Conservation (phyloP, 2,329 filamentous ascomycete genomes). For the Camillea tinctor region DNA sequence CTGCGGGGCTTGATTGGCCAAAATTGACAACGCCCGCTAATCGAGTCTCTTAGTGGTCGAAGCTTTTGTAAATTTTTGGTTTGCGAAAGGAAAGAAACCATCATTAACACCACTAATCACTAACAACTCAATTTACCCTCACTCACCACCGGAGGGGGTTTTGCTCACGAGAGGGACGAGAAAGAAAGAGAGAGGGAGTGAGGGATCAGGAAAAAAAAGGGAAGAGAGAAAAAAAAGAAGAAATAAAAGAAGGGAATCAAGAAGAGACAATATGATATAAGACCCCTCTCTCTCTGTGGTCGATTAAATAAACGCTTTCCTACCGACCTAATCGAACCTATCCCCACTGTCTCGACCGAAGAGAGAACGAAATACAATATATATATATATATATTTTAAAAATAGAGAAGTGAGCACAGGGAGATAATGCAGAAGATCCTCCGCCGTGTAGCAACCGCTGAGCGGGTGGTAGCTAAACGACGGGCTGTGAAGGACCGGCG, state of each 20-base stretch:
- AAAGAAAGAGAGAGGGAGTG: neutral
- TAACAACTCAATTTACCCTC: no score
- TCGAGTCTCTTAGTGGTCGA: neutral
- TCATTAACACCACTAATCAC: neutral
- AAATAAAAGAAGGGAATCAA: neutral
- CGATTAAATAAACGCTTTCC: neutral
- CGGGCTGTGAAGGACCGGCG: constrained; percentile 28
- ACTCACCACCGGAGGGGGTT: no score
- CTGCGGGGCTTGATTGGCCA: neutral
- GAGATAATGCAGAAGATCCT: constrained; percentile 35
- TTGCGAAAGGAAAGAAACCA: neutral
- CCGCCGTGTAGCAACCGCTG: constrained; percentile 36
- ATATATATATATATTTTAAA: no score
- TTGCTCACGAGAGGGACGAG: neutral
- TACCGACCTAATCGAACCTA: neutral
- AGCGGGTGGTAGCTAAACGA: constrained; percentile 35
- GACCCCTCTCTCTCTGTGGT: neutral
- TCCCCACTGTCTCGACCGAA: neutral
- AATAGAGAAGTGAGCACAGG: neutral
- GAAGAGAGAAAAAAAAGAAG: neutral
- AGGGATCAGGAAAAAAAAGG: no score
- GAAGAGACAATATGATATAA: neutral
- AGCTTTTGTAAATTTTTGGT: neutral
- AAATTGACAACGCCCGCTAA: neutral
- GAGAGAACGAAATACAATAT: no score